Percentiles rank a stretch among this genome's conserved stretches.
phyloP scores from a whole-genome alignment of 2,329 filamentous ascomycete genomes.

The Phialemoniopsis sp. region DNA sequence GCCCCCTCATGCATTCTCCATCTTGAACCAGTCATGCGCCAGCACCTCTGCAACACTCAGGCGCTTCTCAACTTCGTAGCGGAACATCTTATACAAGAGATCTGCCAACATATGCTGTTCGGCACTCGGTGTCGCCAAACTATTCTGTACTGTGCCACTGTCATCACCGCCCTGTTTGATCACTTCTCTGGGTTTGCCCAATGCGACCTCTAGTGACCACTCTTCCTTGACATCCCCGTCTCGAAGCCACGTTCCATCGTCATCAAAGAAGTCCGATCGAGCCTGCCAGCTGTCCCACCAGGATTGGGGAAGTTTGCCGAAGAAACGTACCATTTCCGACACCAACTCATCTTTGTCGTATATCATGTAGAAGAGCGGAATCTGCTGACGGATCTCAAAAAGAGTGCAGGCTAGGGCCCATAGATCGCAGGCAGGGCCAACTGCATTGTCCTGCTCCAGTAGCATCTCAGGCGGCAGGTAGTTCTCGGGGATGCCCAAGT shows the following conservation, averaged over 20 bases:
- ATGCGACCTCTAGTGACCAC: conserved; percentile 2
- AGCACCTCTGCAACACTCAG: conserved; percentile 3
- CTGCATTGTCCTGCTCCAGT: conserved; percentile 1
- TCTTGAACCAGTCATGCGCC: conserved; percentile 3
- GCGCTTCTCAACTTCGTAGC: conserved; percentile 3
- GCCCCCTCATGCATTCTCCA: too few relatives aligned
- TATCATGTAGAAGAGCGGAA: conserved; percentile 9
- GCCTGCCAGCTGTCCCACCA: conserved; percentile 6
- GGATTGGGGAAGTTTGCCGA: conserved; percentile 2
- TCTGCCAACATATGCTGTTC: conserved; percentile 6
- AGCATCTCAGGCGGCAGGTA: conserved; percentile 7
- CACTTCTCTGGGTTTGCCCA: conserved; percentile 2
- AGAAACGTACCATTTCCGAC: conserved; percentile 2
- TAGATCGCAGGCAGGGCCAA: conserved; percentile 6
- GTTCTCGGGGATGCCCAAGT: conserved; percentile 4
- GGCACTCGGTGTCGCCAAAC: neutral
- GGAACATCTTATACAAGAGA: conserved; percentile 3
- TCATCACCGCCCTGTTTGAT: neutral
- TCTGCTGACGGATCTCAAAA: conserved; percentile 8
- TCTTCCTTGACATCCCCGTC: conserved; percentile 1
- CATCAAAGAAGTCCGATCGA: conserved; percentile 3
- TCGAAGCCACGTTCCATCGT: conserved; percentile 3
- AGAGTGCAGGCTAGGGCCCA: conserved; percentile 9
- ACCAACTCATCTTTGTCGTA: conserved; percentile 2
- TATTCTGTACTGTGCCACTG: neutral